Evolutionary conservation across 2,329 filamentous ascomycete genomes (phyloP), one percentile per base, ranked within the genome.

Genomic region (Neocucurbitaria cava): DNA sequence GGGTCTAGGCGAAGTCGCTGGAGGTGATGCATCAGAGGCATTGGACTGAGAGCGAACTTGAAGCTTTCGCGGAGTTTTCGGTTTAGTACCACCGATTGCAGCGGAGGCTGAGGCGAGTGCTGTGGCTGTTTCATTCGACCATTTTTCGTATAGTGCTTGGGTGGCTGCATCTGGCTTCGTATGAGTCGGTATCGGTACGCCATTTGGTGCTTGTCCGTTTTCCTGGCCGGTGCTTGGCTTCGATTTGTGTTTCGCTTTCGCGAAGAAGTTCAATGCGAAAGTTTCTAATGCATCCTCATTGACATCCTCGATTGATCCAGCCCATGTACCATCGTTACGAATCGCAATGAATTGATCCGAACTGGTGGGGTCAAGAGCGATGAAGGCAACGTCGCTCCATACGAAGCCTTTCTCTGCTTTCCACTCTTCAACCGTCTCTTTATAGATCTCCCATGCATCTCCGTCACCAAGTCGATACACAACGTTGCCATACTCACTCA

Each of bases 401-500:
- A 62, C 43, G 39, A 75, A 75, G 1, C 59, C 67, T 6, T 31
- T 47, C 26, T 75, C 71, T 1, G 52, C 55, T 23, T 66, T 68
- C 73, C 73, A 76, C 40, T 76, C 73, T 26, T 74, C 70, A 0
- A 73, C 56, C 5, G 73, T 76, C 48, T 76, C 73, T 44, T 66
- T 59, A 48, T 68, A 72, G 3, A 70, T 70, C 2, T 61, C 56
- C 69, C 70, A 74, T 11, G 56, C 50, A 5, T 66, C 58, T 2
- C 43, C 52, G 8, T 68, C 57, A 7, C 71, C 71, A 0, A 71
- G 44, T 1, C 62, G 43, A 31, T 69, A 74, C 1, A 64, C 65
- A 0, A 73, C 69, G 31, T 72, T 66, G 2, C 70, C 73, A 35
- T 75, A 75, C 51, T 76, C 72, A 40, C 71, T 75, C 63, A 75